phyloP scores from a whole-genome alignment of 1,284 basidiomycete genomes.

The Microbotryum scabiosae region DNA sequence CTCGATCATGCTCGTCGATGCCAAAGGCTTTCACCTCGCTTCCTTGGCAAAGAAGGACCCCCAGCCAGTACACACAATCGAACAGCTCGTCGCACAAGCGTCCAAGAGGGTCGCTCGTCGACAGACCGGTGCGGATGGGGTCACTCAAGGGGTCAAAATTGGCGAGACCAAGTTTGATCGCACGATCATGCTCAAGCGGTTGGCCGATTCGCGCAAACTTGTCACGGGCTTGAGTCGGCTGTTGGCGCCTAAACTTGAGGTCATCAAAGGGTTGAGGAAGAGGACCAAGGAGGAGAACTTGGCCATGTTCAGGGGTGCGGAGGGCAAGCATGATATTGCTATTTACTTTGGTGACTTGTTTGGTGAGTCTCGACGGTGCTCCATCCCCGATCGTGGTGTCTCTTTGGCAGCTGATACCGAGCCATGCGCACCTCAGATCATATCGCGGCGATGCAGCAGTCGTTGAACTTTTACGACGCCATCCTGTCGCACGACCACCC shows the following conservation, averaged over 20 bases:
- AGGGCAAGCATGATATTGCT: constrained; percentile 34
- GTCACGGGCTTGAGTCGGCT: constrained; percentile 73
- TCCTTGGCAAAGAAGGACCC: neutral
- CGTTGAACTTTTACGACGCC: constrained; percentile 79
- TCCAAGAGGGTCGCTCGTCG: neutral
- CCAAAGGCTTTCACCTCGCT: constrained; percentile 15
- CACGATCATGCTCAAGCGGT: constrained; percentile 53
- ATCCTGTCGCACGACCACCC: constrained; percentile 81
- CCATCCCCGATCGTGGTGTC: neutral
- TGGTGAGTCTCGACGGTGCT: constrained; percentile 48
- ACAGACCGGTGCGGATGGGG: neutral
- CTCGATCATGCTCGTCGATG: constrained; percentile 27
- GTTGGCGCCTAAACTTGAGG: constrained; percentile 71
- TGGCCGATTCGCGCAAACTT: constrained; percentile 69
- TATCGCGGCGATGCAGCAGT: constrained; percentile 75
- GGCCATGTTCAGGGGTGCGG: constrained; percentile 19
- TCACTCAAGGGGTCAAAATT: neutral
- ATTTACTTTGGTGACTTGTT: constrained; percentile 90
- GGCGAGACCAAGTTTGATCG: constrained; percentile 18
- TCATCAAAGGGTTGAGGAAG: constrained; percentile 71
- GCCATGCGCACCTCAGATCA: constrained; percentile 54
- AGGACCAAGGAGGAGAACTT: constrained; percentile 46
- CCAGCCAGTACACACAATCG: neutral
- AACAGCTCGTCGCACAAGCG: neutral
- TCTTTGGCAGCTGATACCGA: neutral